phyloP scores from a whole-genome alignment of 352 stramenopile genomes.

The Pythium pectinolyticum region DNA sequence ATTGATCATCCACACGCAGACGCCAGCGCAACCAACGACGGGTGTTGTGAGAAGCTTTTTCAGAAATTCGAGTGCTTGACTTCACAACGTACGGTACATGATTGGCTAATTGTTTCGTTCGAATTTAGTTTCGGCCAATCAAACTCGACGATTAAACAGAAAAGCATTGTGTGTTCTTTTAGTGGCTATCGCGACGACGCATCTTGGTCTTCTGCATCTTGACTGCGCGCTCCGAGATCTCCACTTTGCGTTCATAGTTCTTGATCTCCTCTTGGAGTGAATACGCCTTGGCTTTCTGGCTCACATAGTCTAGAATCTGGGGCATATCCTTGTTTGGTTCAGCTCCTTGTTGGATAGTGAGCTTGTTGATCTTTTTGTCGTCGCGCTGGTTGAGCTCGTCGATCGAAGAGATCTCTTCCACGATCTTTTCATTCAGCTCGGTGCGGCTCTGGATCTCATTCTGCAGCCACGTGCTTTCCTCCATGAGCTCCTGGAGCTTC shows the following conservation, averaged over 20 bases:
- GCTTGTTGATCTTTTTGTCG: constrained; percentile 48
- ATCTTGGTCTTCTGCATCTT: constrained; percentile 43
- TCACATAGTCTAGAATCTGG: constrained; percentile 89
- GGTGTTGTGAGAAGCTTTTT: too few species aligned
- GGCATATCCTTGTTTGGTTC: constrained; percentile 86
- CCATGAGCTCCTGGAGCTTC: constrained; percentile 81
- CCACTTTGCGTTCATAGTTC: constrained; percentile 93
- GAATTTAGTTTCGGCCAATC: too few species aligned
- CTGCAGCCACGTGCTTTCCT: constrained; percentile 78
- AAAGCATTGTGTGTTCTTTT: too few species aligned
- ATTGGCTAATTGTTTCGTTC: too few species aligned
- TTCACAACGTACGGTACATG: too few species aligned
- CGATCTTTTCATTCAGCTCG: constrained; percentile 87
- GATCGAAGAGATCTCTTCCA: constrained; percentile 69
- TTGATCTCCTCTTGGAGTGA: constrained; percentile 84
- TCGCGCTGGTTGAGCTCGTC: constrained; percentile 78
- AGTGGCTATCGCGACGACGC: constrained; percentile 26
- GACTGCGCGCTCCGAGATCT: constrained; percentile 88
- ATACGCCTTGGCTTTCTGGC: constrained; percentile 89
- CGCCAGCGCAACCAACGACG: too few species aligned
- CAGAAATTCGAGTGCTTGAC: too few species aligned
- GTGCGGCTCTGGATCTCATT: constrained; percentile 80
- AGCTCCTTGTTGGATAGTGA: constrained; percentile 61
- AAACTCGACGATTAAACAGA: too few species aligned
- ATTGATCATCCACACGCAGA: too few species aligned